A percentile compares a stretch with the other conserved stretches of the same genome.
Conservation (phyloP, 805 yeast species). For the Nakazawaea peltata region DNA sequence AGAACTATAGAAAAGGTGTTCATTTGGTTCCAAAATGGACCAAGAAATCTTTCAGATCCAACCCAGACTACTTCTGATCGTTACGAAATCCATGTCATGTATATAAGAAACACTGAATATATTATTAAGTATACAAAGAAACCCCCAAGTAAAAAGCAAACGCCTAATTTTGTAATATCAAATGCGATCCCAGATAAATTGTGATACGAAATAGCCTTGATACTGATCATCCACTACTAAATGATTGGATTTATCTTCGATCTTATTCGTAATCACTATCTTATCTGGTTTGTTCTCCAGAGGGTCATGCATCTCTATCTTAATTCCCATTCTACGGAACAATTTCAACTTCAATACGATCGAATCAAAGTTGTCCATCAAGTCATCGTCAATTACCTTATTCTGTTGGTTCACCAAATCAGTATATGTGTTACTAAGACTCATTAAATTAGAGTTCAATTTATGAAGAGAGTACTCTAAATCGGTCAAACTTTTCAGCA, state of each 20-base stretch:
- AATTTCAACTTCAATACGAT: conserved; percentile 47
- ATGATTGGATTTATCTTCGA: conserved; percentile 36
- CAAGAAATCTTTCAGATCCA: conserved; percentile 67
- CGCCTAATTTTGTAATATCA: too few species aligned
- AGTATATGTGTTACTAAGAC: conserved; percentile 27
- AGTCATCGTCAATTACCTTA: conserved; percentile 24
- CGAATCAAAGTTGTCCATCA: conserved; percentile 31
- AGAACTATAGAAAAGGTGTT: conserved; percentile 79
- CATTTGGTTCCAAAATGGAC: conserved; percentile 93
- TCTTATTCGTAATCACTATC: conserved; percentile 41
- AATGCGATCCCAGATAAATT: conserved; percentile 62
- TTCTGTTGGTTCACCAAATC: conserved; percentile 21
- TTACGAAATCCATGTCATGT: too few species aligned
- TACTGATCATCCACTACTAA: conserved; percentile 45
- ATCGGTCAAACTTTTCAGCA: conserved; percentile 46
- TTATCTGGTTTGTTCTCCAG: conserved; percentile 24
- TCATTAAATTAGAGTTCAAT: conserved; percentile 27
- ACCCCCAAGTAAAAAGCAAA: too few species aligned
- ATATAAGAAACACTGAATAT: background rate
- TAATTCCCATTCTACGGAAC: conserved; percentile 51
- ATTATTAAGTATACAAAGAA: background rate
- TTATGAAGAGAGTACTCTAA: conserved; percentile 36
- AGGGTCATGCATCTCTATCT: conserved; percentile 1
- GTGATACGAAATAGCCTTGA: conserved; percentile 62
- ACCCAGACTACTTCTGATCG: conserved; percentile 59